Conservation (phyloP, 2,329 filamentous ascomycete genomes). For the Cladosporium sp. region DNA sequence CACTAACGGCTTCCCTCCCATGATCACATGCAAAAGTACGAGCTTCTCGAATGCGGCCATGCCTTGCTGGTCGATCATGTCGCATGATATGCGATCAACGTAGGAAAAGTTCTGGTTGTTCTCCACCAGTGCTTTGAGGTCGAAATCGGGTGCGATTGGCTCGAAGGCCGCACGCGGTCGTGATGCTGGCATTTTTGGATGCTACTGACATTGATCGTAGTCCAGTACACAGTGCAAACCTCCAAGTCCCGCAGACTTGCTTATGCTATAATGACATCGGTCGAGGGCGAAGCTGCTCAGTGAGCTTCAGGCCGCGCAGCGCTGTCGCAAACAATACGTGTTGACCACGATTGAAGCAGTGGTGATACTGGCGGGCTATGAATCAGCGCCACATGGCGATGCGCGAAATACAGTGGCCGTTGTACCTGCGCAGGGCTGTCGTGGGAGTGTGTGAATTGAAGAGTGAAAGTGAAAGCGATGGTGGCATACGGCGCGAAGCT, state of each 20-base stretch:
- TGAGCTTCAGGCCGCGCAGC: background rate
- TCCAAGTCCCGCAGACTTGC: background rate
- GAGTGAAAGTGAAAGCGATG: background rate
- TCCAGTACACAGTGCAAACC: background rate
- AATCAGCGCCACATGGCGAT: background rate
- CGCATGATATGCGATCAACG: slow-evolving; percentile 72
- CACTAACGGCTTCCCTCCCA: slow-evolving; percentile 80
- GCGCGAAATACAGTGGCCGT: background rate
- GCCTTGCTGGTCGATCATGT: slow-evolving; percentile 73
- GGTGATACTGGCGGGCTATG: background rate
- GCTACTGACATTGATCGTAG: background rate
- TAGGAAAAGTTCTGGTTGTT: slow-evolving; percentile 79
- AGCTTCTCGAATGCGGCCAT: slow-evolving; percentile 80
- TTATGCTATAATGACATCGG: background rate
- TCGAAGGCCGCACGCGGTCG: slow-evolving; percentile 87
- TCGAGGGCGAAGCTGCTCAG: background rate
- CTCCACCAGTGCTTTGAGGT: slow-evolving; percentile 71
- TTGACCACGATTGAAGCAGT: background rate
- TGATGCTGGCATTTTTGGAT: slow-evolving; percentile 65
- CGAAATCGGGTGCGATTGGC: slow-evolving; percentile 80
- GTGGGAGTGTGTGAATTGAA: background rate
- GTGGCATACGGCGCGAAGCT: slow-evolving; percentile 5
- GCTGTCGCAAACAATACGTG: background rate
- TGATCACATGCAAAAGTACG: slow-evolving; percentile 75
- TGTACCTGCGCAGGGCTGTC: background rate